Conservation (phyloP, 768 basidiomycete species). For the Phanerochaete carnosa region DNA sequence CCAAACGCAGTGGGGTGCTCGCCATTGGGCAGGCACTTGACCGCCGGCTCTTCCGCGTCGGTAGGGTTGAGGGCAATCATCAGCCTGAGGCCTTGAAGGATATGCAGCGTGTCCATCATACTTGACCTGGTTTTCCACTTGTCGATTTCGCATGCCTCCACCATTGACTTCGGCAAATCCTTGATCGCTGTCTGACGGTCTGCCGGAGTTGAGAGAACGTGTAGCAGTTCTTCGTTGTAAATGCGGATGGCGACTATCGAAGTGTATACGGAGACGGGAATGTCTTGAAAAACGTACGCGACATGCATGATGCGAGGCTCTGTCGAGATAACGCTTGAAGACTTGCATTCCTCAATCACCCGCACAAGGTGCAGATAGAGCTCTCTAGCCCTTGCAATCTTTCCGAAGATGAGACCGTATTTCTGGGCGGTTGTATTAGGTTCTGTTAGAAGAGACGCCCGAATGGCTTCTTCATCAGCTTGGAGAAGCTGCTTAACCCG, state of each 20-base stretch:
- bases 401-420: constrained; percentile 73
- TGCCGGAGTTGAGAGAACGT: constrained; percentile 45
- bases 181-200: constrained; percentile 48
- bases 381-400: constrained; percentile 57
- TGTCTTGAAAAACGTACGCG: constrained; percentile 57
- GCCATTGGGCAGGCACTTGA: constrained; percentile 24
- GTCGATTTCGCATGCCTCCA: constrained; percentile 52
- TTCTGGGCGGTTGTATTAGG: constrained; percentile 65
- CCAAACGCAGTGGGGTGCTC: constrained; percentile 43
- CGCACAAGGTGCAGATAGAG: constrained; percentile 56
- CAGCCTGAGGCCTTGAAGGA: constrained; percentile 55
- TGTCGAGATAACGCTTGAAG: constrained; percentile 48
- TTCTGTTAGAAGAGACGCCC: constrained; percentile 65
- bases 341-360: constrained; percentile 38
- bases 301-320: constrained; percentile 57
- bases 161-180: constrained; percentile 50
- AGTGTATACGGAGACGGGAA: constrained; percentile 65
- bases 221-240: constrained; percentile 54
- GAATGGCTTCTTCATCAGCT: constrained; percentile 50
- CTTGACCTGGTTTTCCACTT: constrained; percentile 56
- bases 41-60: not conserved
- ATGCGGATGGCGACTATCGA: constrained; percentile 55
- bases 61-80: constrained; percentile 50
- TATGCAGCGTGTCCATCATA: constrained; percentile 58
- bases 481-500: constrained; percentile 48